Conservation (phyloP, 352 stramenopile genomes). For the Pythium brassicae region DNA sequence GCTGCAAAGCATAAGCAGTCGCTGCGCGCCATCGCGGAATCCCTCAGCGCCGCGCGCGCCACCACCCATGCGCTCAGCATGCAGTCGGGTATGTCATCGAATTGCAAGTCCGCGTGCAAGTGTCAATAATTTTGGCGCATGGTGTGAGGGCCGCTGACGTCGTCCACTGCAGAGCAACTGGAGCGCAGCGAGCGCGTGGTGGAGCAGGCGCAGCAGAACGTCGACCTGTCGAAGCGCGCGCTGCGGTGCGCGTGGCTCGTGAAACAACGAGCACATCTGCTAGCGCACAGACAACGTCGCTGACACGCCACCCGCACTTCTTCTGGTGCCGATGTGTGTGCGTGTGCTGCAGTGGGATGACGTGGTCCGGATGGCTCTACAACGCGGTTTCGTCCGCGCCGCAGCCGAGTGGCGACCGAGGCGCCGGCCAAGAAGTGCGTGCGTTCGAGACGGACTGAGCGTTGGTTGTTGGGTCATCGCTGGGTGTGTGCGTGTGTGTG, state of each 20-base stretch:
- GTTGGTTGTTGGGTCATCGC: too few species aligned
- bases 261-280: too few species aligned
- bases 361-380: slow-evolving; percentile 77
- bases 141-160: neutral
- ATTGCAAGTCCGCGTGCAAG: neutral
- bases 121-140: neutral
- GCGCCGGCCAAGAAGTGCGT: neutral
- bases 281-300: neutral
- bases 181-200: slow-evolving; percentile 44
- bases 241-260: slow-evolving; percentile 20
- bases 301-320: too few species aligned
- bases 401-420: slow-evolving; percentile 11
- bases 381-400: slow-evolving; percentile 55
- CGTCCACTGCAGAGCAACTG: slow-evolving; percentile 39
- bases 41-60: slow-evolving; percentile 38
- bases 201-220: slow-evolving; percentile 53
- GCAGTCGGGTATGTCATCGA: slow-evolving; percentile 35
- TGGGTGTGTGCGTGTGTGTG: neutral
- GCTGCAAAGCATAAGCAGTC: slow-evolving; percentile 42
- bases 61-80: slow-evolving; percentile 63
- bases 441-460: neutral
- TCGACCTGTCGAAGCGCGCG: slow-evolving; percentile 57
- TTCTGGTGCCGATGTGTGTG: neutral
- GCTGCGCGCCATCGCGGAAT: slow-evolving; percentile 45
- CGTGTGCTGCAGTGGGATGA: slow-evolving; percentile 43